A percentile compares a stretch with the other conserved stretches of the same genome.
Conservation (phyloP, 2,329 filamentous ascomycete genomes). For the Ceratocystiopsis brevicomis region DNA sequence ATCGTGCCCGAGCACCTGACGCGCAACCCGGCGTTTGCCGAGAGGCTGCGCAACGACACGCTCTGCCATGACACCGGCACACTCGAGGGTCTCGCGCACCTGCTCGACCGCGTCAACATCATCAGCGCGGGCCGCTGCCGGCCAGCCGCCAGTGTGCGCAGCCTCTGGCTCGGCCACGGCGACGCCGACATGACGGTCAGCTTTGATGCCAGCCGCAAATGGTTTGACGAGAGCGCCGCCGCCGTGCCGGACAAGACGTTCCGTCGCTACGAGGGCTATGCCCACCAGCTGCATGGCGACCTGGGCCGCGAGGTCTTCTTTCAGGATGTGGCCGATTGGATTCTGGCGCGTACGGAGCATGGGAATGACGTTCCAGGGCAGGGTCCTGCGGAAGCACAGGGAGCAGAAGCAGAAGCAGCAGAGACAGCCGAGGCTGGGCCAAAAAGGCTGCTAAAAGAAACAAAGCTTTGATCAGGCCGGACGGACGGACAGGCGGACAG, state of each 20-base stretch:
- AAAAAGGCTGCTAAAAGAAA: too few relatives aligned
- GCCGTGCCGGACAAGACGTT: constrained; percentile 48
- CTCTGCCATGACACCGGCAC: constrained; percentile 73
- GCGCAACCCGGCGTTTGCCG: constrained; percentile 44
- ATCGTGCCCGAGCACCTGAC: constrained; percentile 46
- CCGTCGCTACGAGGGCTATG: constrained; percentile 57
- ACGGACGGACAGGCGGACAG: too few relatives aligned
- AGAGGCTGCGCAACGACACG: constrained; percentile 42
- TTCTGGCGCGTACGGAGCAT: constrained; percentile 26
- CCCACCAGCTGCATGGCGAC: constrained; percentile 55
- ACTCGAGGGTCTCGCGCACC: constrained; percentile 51
- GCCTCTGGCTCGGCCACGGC: constrained; percentile 59
- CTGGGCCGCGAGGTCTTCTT: constrained; percentile 31
- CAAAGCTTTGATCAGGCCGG: too few relatives aligned
- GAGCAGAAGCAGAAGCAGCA: too few relatives aligned
- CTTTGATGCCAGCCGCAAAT: constrained; percentile 43
- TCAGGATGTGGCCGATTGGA: constrained; percentile 47
- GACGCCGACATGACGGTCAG: constrained; percentile 52
- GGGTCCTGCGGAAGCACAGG: too few relatives aligned
- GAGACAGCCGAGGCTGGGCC: not conserved
- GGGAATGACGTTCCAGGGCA: too few relatives aligned
- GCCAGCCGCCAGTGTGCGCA: constrained; percentile 34
- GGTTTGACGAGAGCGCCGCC: constrained; percentile 33
- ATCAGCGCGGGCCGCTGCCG: constrained; percentile 37
- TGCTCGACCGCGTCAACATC: constrained; percentile 54